These are phyloP conservation scores for Corynespora cassiicola DNA, from an alignment of 2,329 filamentous ascomycete species.

Conservation along the genomic window DNA sequence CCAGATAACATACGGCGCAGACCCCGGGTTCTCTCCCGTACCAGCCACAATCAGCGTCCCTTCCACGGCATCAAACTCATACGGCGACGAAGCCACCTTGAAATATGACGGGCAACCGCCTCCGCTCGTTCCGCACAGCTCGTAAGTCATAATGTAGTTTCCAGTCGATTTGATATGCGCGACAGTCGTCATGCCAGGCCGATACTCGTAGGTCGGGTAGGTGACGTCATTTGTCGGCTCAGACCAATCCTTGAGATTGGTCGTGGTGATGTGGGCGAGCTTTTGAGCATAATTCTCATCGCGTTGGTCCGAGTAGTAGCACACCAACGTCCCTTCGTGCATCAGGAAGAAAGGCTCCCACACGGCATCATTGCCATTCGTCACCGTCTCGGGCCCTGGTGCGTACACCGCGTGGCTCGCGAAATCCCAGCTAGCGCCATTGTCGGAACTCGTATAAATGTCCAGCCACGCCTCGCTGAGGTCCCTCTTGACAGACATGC, in stretches of 20 bases:
- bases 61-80: slow-evolving; percentile 4
- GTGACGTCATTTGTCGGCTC: slow-evolving; percentile 5
- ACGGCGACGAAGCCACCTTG: slow-evolving; percentile 5
- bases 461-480: slow-evolving; percentile 46
- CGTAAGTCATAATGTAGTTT: slow-evolving; percentile 10
- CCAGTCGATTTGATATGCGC: slow-evolving; percentile 14
- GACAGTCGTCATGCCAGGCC: slow-evolving; percentile 11
- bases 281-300: slow-evolving; percentile 8
- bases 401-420: slow-evolving; percentile 18
- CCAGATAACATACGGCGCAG: slow-evolving; percentile 7
- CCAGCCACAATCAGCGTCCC: slow-evolving; percentile 2
- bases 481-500: slow-evolving; percentile 50
- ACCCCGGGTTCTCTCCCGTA: slow-evolving; percentile 6
- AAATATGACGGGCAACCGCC: slow-evolving; percentile 4
- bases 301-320: slow-evolving; percentile 9
- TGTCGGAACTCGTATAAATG: slow-evolving; percentile 6
- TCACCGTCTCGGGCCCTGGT: slow-evolving; percentile 39
- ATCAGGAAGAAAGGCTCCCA: slow-evolving; percentile 45
- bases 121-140: slow-evolving; percentile 2
- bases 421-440: slow-evolving; percentile 7
- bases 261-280: slow-evolving; percentile 3
- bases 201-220: slow-evolving; percentile 7
- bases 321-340: slow-evolving; percentile 7
- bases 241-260: slow-evolving; percentile 7
- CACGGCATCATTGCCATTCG: slow-evolving; percentile 8